Base-by-base conservation (phyloP, 1,139 yeast species). In the Candida gigantensis region DNA sequence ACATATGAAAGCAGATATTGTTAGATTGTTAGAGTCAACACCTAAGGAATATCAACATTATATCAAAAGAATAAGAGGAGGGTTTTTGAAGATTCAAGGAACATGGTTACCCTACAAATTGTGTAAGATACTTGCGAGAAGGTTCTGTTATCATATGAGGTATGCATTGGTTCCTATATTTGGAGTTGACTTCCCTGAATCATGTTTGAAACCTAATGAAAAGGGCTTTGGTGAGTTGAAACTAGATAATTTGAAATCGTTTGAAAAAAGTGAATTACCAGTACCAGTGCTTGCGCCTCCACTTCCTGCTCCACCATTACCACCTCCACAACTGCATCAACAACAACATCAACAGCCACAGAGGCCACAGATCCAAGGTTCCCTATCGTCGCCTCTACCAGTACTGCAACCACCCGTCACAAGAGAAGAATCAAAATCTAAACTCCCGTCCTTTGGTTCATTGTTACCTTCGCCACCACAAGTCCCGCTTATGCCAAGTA, bases 1-100 rank as follows among this genome's bases (percentile, higher is more conserved):
- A 10, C 78, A 81, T 53, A 60, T 77, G 34, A 85, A 81, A 59
- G 86, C 92, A 11, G 92, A 84, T 60, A 84, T 86, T 34, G 87
- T 82, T 39, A 81, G 81, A 57, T 64, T 85, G 31, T 66, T 85
- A 28, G 94, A 85, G 54, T 78, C 82, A 36, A 80, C 84, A 19
- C 94, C 89, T 4, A 83, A 76, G 51, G 62, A 74, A 47, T 78
- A 76, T 57, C 87, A 81, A 27, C 66, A 65, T 20, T 76, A 76
- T 28, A 77, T 88, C 38, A 78, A 80, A 49, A 73, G 96, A 34
- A 88, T 89, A 14, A 68, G 97, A 39, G 97, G 97, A 30, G 97
- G 97, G 3, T 87, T 81, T 52, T 72, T 90, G 49, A 89, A 88
- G 66, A 87, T 90, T 50, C 97, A 90, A 63, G 97, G 97, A 2